phyloP scores from a whole-genome alignment of 306 rosid species.

The Acmispon strigosus region DNA sequence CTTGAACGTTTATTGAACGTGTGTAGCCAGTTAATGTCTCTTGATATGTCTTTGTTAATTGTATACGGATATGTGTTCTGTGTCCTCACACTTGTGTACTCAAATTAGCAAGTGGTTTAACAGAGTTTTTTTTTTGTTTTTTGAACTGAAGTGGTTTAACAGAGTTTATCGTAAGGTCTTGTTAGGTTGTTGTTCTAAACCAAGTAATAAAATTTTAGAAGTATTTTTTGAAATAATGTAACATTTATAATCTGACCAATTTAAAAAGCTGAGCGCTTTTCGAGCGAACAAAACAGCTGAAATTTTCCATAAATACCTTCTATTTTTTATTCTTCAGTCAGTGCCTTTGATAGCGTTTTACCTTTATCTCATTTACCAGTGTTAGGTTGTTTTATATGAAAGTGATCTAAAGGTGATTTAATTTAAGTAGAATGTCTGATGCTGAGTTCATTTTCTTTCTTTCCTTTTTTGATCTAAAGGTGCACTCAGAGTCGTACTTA shows the following conservation, averaged over 20 bases:
- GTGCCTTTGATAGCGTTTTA: neutral
- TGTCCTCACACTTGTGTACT: neutral
- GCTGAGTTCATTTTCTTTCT: constrained; percentile 16
- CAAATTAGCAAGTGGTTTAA: neutral
- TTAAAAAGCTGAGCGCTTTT: neutral
- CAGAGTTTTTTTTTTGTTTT: too few species aligned
- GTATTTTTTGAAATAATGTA: neutral
- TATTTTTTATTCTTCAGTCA: neutral
- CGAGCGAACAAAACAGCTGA: neutral
- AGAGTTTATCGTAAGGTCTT: neutral
- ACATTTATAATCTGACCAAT: neutral
- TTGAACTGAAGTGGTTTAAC: neutral
- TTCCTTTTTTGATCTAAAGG: constrained; percentile 36
- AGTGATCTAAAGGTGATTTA: constrained; percentile 1
- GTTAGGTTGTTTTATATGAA: neutral
- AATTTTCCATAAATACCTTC: neutral
- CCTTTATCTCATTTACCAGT: neutral
- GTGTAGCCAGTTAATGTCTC: too few species aligned
- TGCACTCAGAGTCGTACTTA: constrained; percentile 80
- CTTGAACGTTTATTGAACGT: too few species aligned
- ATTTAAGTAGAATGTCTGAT: neutral
- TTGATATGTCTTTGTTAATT: neutral
- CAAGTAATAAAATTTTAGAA: too few species aligned
- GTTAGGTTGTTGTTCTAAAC: neutral
- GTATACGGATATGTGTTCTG: neutral